A percentile compares a stretch with the other conserved stretches of the same genome.
phyloP scores from a whole-genome alignment of 2,329 filamentous ascomycete genomes.

The Aspergillus melleus region DNA sequence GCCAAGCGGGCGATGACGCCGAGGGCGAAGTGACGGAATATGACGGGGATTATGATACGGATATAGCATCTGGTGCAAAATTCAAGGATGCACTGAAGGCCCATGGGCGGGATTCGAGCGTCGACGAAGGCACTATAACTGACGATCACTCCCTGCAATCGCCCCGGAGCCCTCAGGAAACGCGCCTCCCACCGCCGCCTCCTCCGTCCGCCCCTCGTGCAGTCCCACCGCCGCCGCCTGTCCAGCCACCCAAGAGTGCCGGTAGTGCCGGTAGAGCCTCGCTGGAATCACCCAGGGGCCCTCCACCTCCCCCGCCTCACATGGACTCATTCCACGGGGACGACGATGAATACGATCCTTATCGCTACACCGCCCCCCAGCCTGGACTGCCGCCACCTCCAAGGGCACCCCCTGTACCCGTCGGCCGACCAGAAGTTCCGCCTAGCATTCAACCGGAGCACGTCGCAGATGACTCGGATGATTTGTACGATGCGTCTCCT shows the following conservation, averaged over 20 bases:
- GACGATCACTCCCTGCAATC: conserved; percentile 56
- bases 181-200: conserved; percentile 51
- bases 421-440: conserved; percentile 19
- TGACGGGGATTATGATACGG: conserved; percentile 96
- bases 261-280: conserved; percentile 23
- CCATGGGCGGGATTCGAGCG: conserved; percentile 73
- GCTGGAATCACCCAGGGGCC: conserved; percentile 33
- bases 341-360: conserved; percentile 56
- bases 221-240: conserved; percentile 65
- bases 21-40: conserved; percentile 88
- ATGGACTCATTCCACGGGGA: conserved; percentile 45
- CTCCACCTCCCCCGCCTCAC: conserved; percentile 48
- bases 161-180: conserved; percentile 41
- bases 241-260: conserved; percentile 54
- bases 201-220: conserved; percentile 60
- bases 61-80: conserved; percentile 89
- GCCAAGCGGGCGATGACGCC: conserved; percentile 58
- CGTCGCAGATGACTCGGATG: conserved; percentile 43
- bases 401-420: conserved; percentile 25
- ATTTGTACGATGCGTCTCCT: conserved; percentile 48
- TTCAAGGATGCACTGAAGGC: conserved; percentile 91
- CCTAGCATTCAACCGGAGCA: conserved; percentile 26
- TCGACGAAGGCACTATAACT: conserved; percentile 64
- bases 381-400: conserved; percentile 28
- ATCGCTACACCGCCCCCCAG: conserved; percentile 50